phyloP scores from a whole-genome alignment of 1,284 basidiomycete species.

The Cutaneotrichosporon cyanovorans region DNA sequence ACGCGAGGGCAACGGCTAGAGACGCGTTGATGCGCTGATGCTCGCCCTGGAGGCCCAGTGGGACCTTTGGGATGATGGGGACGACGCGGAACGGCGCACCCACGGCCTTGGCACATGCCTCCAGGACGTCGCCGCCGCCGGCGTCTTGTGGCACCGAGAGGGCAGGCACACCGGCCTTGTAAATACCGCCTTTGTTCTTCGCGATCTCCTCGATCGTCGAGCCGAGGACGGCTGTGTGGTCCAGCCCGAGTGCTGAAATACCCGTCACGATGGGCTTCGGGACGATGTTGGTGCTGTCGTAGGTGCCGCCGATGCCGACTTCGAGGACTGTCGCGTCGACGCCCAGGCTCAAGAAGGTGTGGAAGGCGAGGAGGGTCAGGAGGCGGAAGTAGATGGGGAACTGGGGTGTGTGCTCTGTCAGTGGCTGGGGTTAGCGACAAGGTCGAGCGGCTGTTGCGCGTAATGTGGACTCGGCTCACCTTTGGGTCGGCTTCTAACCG shows the following conservation, averaged over 20 bases:
- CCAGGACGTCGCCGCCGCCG: slow-evolving; percentile 59
- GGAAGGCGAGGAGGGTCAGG: slow-evolving; percentile 85
- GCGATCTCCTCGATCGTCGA: slow-evolving; percentile 86
- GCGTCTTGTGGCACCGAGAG: slow-evolving; percentile 69
- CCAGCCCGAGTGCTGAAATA: slow-evolving; percentile 82
- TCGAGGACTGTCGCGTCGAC: slow-evolving; percentile 88
- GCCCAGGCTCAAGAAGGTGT: slow-evolving; percentile 66
- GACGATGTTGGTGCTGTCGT: slow-evolving; percentile 95
- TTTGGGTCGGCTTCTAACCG: slow-evolving; percentile 61
- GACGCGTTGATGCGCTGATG: slow-evolving; percentile 89
- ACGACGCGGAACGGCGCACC: slow-evolving; percentile 48
- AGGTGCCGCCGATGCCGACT: slow-evolving; percentile 91
- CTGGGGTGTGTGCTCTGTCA: slow-evolving; percentile 53
- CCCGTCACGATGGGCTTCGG: slow-evolving; percentile 83
- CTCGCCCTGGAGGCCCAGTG: slow-evolving; percentile 71
- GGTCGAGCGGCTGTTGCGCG: neutral
- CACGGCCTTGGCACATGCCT: slow-evolving; percentile 57
- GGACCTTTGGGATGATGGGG: slow-evolving; percentile 26
- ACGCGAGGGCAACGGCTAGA: slow-evolving; percentile 71
- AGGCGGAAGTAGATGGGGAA: slow-evolving; percentile 89
- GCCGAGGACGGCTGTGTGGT: slow-evolving; percentile 86
- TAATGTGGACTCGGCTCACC: slow-evolving; percentile 52
- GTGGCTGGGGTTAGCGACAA: slow-evolving; percentile 18
- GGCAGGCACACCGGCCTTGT: slow-evolving; percentile 82
- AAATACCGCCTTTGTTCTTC: slow-evolving; percentile 94